phyloP scores from a whole-genome alignment of 2,329 filamentous ascomycete species.

The Mariannaea sp. region DNA sequence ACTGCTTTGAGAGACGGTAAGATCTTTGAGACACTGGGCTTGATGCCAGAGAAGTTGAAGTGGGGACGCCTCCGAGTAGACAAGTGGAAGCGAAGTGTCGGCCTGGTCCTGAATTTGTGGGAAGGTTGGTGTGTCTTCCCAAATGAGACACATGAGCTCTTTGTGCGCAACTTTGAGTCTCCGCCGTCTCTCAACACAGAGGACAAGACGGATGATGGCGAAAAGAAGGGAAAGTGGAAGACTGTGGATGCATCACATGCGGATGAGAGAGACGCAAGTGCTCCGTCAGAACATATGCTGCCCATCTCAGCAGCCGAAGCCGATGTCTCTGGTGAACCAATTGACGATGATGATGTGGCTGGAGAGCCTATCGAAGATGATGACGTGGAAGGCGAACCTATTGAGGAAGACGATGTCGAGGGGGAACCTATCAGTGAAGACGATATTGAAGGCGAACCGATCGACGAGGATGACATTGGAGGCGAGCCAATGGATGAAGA shows the following conservation, averaged over 20 bases:
- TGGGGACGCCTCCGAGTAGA: constrained; percentile 85
- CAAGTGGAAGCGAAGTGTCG: constrained; percentile 81
- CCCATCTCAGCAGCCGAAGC: constrained; percentile 46
- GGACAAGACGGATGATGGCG: constrained; percentile 34
- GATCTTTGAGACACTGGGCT: constrained; percentile 76
- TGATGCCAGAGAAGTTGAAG: constrained; percentile 69
- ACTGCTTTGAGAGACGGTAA: constrained; percentile 67
- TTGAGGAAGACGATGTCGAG: constrained; percentile 52
- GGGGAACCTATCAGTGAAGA: constrained; percentile 53
- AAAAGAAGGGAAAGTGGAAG: constrained; percentile 55
- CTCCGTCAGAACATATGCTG: constrained; percentile 19
- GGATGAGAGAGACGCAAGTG: constrained; percentile 12
- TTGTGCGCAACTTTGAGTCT: constrained; percentile 72
- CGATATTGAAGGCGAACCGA: constrained; percentile 53
- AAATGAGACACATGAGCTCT: constrained; percentile 71
- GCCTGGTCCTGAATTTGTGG: constrained; percentile 72
- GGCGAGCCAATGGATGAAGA: constrained; percentile 52
- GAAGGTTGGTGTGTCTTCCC: constrained; percentile 76
- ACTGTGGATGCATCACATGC: constrained; percentile 48
- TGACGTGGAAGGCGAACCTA: constrained; percentile 55
- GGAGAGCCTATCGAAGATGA: constrained; percentile 50
- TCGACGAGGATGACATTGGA: constrained; percentile 49
- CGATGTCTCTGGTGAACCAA: constrained; percentile 54
- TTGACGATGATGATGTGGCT: constrained; percentile 48
- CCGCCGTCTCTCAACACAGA: constrained; percentile 56